Conservation (phyloP, 768 basidiomycete species). For the Collybiopsis luxurians region DNA sequence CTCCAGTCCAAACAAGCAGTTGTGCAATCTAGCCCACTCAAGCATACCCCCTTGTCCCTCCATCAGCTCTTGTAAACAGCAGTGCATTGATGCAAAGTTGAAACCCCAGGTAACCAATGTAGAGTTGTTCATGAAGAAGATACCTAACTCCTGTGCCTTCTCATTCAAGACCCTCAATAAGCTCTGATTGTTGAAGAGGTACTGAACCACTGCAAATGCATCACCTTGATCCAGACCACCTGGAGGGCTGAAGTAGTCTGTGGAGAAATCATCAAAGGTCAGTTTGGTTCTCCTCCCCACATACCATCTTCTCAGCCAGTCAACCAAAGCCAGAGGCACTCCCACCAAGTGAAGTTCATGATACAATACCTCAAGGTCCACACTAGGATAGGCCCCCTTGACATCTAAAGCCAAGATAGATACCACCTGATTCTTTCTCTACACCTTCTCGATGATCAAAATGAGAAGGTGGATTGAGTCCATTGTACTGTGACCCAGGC, state of each 20-base stretch:
- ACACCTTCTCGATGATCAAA: conserved; percentile 18
- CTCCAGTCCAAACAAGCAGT: background rate
- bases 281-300: conserved; percentile 17
- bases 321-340: conserved; percentile 18
- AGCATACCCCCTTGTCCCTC: background rate
- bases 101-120: conserved; percentile 7
- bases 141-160: background rate
- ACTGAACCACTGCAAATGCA: conserved; percentile 21
- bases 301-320: conserved; percentile 15
- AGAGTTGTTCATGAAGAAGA: conserved; percentile 18
- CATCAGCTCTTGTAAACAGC: conserved; percentile 13
- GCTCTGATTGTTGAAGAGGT: conserved; percentile 21
- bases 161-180: conserved; percentile 14
- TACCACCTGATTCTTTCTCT: conserved; percentile 19
- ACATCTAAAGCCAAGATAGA: conserved; percentile 27
- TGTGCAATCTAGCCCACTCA: background rate
- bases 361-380: conserved; percentile 12
- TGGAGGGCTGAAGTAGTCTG: conserved; percentile 11
- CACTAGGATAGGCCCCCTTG: conserved; percentile 25
- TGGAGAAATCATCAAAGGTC: conserved; percentile 24
- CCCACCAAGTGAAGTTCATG: conserved; percentile 20
- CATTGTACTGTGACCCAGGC: conserved; percentile 24
- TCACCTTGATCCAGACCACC: conserved; percentile 26
- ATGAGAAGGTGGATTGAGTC: conserved; percentile 24
- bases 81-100: conserved; percentile 4